Evolutionary conservation across 768 basidiomycete species (phyloP).

Genomic region (Tulasnella sp.): DNA sequence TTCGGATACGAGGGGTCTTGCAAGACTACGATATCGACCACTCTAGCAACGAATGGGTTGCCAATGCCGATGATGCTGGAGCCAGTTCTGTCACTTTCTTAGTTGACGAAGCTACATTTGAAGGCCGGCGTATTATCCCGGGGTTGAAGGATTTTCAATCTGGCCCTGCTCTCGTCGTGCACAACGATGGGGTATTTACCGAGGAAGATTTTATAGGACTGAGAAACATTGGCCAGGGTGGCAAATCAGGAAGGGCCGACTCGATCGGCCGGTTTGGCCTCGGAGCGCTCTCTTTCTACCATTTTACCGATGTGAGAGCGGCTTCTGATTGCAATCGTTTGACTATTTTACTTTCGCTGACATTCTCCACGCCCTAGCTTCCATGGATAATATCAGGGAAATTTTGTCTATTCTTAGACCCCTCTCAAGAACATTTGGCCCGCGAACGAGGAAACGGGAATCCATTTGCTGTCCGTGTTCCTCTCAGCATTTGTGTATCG

Average conservation of each 20-base stretch:
- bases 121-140: slow-evolving; percentile 42
- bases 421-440: slow-evolving; percentile 51
- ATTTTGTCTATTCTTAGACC: slow-evolving; percentile 51
- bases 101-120: slow-evolving; percentile 44
- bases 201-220: slow-evolving; percentile 54
- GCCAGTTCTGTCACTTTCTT: slow-evolving; percentile 52
- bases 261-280: slow-evolving; percentile 59
- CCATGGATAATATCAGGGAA: slow-evolving; percentile 45
- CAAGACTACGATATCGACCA: slow-evolving; percentile 51
- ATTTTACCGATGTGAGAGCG: slow-evolving; percentile 56
- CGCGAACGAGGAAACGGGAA: background rate
- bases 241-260: slow-evolving; percentile 47
- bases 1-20: slow-evolving; percentile 51
- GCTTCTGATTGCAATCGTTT: slow-evolving; percentile 39
- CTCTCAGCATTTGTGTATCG: background rate
- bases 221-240: slow-evolving; percentile 52
- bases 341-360: background rate
- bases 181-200: slow-evolving; percentile 52
- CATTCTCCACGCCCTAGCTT: slow-evolving; percentile 35
- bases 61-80: slow-evolving; percentile 57
- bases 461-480: background rate
- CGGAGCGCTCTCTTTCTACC: slow-evolving; percentile 58
- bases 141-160: slow-evolving; percentile 46
- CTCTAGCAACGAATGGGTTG: slow-evolving; percentile 55
- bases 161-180: slow-evolving; percentile 50